Evolutionary conservation across 257 asterid species (phyloP), one percentile per base, ranked within the genome.

Genomic region (Apocynum venetum): DNA sequence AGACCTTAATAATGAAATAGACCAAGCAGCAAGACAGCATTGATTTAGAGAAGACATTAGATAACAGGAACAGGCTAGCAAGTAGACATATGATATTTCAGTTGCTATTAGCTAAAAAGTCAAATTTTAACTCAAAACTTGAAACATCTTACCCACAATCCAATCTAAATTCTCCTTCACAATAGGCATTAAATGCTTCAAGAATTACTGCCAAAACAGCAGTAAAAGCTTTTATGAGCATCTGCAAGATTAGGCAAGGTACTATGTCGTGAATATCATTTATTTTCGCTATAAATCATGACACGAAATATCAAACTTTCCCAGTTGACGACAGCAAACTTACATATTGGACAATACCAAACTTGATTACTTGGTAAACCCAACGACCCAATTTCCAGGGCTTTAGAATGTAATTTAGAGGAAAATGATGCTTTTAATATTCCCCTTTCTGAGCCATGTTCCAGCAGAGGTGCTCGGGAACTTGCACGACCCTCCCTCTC

Each of bases 331-430:
- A 71, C 63, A 52, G 80, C 74, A 82, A 83, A 88, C 99, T 91
- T 89, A 95, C 99, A 83, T 96, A 96, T 77, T 96, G 99, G 75
- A 96, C 98, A 57, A 96, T 91, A 71, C 98, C 99, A 82, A 96
- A 90, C 87, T 96, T 96, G 86, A 96, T 87, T 84, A 93, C 90
- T 91, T 91, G 97, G 87, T 87, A 96, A 77, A 96, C 97, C 99
- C 99, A 86, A 66, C 79, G 89, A 82, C 91, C 92, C 82, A 96
- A 91, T 82, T 85, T 89, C 99, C 99, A 96, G 6, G 98, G 98
- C 89, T 91, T 96, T 78, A 96, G 77, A 78, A 93, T 14, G 80
- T 78, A 87, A 52, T 90, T 96, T 88, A 93, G 71, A 15, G 99
- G 99, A 82, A 96, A 96, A 52, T 90, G 97, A 84, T 96, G 99